Percentiles rank a stretch among this genome's conserved stretches.
These are phyloP conservation scores for Cyathus striatus DNA, from an alignment of 768 basidiomycete species.

Conservation along the genomic window DNA sequence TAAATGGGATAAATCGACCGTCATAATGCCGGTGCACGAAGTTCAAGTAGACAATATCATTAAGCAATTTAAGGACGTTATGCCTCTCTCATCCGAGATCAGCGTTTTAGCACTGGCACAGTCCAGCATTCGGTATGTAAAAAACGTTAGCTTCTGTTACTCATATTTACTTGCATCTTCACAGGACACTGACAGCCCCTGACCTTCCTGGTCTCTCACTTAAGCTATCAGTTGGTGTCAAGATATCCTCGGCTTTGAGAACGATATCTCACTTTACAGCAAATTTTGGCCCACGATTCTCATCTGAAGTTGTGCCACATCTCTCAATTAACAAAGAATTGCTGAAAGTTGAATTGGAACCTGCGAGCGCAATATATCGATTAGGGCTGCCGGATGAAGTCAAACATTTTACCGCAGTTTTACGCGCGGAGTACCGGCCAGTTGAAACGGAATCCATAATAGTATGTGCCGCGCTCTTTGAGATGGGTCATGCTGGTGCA, in stretches of 20 bases:
- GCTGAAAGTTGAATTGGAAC: constrained; percentile 41
- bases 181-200: constrained; percentile 42
- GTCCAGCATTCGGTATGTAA: constrained; percentile 46
- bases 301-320: constrained; percentile 41
- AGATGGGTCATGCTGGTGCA: constrained; percentile 40
- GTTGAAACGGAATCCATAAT: constrained; percentile 36
- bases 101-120: constrained; percentile 39
- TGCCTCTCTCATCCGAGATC: constrained; percentile 36
- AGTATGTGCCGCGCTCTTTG: constrained; percentile 47
- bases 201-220: constrained; percentile 39
- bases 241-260: constrained; percentile 51
- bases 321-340: constrained; percentile 37
- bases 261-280: constrained; percentile 59
- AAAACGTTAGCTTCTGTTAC: neutral
- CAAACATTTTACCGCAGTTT: constrained; percentile 49
- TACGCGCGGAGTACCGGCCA: constrained; percentile 38
- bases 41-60: constrained; percentile 41
- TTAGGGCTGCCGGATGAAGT: constrained; percentile 36
- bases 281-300: constrained; percentile 53
- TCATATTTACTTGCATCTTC: constrained; percentile 2
- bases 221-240: constrained; percentile 51
- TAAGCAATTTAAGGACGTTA: constrained; percentile 35
- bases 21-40: constrained; percentile 50
- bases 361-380: constrained; percentile 41
- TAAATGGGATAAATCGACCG: constrained; percentile 17